These are phyloP conservation scores for Sequoia sempervirens DNA, from an alignment of 75 land plant genomes.

Conservation along the genomic window DNA sequence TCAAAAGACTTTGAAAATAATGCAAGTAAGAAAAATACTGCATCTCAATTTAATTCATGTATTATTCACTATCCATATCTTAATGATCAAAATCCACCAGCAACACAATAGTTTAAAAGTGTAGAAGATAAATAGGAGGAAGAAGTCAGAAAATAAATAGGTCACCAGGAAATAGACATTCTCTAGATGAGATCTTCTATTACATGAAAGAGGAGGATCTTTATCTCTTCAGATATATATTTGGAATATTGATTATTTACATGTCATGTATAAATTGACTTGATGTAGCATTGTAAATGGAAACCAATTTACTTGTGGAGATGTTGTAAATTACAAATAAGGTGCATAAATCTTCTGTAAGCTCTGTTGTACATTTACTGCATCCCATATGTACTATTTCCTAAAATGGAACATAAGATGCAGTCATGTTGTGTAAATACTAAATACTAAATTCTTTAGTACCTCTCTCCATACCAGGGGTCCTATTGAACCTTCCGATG, in stretches of 20 bases:
- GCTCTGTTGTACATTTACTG: background rate
- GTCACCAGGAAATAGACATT: background rate
- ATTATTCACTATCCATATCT: background rate
- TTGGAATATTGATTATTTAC: background rate
- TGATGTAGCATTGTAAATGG: slow-evolving; percentile 9
- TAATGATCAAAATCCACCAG: background rate
- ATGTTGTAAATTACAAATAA: too few relatives aligned
- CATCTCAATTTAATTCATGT: slow-evolving; percentile 10
- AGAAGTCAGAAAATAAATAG: too few relatives aligned
- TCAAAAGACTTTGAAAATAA: background rate
- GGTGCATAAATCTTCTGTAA: too few relatives aligned
- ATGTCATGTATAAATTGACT: background rate
- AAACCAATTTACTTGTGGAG: too few relatives aligned
- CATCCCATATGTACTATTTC: background rate
- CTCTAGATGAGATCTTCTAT: background rate
- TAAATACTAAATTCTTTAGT: slow-evolving; percentile 3
- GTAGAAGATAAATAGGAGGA: background rate
- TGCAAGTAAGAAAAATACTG: slow-evolving; percentile 29
- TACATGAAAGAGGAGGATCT: background rate
- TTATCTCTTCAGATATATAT: background rate
- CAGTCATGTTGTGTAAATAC: slow-evolving; percentile 3
- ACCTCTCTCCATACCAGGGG: background rate
- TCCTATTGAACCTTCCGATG: background rate
- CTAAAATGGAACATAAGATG: background rate
- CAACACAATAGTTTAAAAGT: background rate